These are phyloP conservation scores for Trifolium fragiferum DNA, from an alignment of 306 rosid species.

Conservation along the genomic window DNA sequence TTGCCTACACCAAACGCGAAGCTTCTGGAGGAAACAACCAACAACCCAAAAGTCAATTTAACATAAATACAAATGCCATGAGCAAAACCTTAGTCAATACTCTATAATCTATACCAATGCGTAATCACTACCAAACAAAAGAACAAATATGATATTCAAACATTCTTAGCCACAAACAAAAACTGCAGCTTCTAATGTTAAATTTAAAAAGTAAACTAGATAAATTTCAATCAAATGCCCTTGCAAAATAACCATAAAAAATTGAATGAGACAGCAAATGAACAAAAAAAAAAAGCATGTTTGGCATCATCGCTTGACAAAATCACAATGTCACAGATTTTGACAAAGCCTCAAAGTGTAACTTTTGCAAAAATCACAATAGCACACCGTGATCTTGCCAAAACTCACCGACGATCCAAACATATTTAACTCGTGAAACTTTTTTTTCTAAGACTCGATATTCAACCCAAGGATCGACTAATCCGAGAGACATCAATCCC, in stretches of 20 bases:
- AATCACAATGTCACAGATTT: too few species aligned
- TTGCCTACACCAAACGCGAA: constrained; percentile 84
- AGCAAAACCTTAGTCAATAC: constrained; percentile 28
- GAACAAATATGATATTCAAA: constrained; percentile 30
- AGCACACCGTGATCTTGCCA: not conserved
- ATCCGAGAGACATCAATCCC: too few species aligned
- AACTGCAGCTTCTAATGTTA: constrained; percentile 3
- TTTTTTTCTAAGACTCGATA: too few species aligned
- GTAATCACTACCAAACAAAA: constrained; percentile 10
- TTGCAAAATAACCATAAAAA: constrained; percentile 8
- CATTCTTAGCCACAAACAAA: constrained; percentile 24
- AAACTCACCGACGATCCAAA: too few species aligned
- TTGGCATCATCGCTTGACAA: not conserved
- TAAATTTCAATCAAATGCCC: not conserved
- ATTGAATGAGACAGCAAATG: not conserved
- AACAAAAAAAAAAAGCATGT: not conserved
- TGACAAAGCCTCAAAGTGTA: not conserved
- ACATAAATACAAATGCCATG: constrained; percentile 33
- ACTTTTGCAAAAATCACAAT: not conserved
- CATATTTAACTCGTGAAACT: too few species aligned
- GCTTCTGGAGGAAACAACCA: constrained; percentile 67
- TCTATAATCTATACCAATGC: not conserved
- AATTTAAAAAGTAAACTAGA: constrained; percentile 7
- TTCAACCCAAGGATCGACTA: too few species aligned
- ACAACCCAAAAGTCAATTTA: constrained; percentile 34